phyloP scores from a whole-genome alignment of 805 yeast species.

The Nakazawaea laoshanensis region DNA sequence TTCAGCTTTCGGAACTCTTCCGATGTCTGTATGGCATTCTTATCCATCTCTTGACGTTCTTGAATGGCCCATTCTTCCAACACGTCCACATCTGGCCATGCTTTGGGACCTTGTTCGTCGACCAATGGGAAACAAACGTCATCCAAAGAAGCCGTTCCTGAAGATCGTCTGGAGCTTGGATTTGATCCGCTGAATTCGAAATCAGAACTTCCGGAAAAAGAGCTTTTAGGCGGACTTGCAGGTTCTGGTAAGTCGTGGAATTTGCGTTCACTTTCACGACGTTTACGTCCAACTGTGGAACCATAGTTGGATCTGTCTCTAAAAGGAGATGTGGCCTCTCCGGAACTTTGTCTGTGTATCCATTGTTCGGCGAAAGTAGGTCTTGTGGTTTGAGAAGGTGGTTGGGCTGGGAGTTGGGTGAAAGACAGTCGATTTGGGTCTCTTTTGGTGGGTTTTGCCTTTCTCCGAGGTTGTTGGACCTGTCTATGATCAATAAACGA shows the following conservation, averaged over 20 bases:
- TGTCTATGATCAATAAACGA: slow-evolving; percentile 18
- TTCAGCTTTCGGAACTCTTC: slow-evolving; percentile 18
- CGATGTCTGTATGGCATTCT: no score
- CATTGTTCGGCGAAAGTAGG: slow-evolving; percentile 21
- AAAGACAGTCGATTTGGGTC: slow-evolving; percentile 1
- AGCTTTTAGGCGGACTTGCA: slow-evolving; percentile 2
- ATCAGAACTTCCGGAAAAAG: slow-evolving; percentile 10
- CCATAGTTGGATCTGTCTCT: no score
- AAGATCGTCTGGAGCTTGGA: slow-evolving; percentile 53
- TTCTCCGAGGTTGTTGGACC: slow-evolving; percentile 4
- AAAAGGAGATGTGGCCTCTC: no score
- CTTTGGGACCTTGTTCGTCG: slow-evolving; percentile 27
- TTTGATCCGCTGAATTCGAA: slow-evolving; percentile 45
- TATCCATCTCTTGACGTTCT: slow-evolving; percentile 41
- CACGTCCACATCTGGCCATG: slow-evolving; percentile 81
- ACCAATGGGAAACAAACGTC: slow-evolving; percentile 91
- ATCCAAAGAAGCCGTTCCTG: slow-evolving; percentile 68
- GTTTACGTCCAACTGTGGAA: no score
- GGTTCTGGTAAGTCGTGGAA: no score
- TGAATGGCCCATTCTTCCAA: slow-evolving; percentile 71
- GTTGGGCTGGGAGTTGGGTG: neutral
- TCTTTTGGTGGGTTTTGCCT: slow-evolving; percentile 7
- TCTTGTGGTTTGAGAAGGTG: slow-evolving; percentile 10
- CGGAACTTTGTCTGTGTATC: slow-evolving; percentile 15
- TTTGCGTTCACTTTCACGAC: no score